Conservation (phyloP, 2,329 filamentous ascomycete species). For the Mariannaea elegans region DNA sequence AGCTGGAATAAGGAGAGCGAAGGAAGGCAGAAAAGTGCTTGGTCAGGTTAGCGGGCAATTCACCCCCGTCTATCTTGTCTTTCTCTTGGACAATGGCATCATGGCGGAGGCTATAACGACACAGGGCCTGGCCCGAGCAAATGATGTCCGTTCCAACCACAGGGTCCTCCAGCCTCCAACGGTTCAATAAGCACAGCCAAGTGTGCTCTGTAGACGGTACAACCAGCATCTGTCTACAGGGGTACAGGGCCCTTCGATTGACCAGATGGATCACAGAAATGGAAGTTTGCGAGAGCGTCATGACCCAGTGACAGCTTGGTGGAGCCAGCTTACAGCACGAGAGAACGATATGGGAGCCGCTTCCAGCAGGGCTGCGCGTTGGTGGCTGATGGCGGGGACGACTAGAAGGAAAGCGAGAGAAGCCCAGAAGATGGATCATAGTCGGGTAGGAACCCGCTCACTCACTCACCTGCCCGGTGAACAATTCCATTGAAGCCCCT, state of each 20-base stretch:
- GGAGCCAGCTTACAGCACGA: constrained; percentile 4
- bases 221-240: no score
- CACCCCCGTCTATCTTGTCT: not conserved
- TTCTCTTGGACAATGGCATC: constrained; percentile 13
- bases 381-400: constrained; percentile 31
- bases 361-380: not conserved
- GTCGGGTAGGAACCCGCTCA: constrained; percentile 16
- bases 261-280: not conserved
- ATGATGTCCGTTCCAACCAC: constrained; percentile 7
- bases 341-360: not conserved
- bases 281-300: no score
- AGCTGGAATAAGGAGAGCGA: not conserved
- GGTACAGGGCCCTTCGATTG: no score
- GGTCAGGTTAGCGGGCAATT: not conserved
- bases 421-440: constrained; percentile 10
- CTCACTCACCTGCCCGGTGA: constrained; percentile 22
- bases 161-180: no score
- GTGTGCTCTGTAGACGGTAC: not conserved
- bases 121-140: constrained; percentile 7
- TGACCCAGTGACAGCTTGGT: not conserved
- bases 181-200: not conserved
- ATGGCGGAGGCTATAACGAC: constrained; percentile 1
- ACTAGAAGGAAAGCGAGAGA: constrained; percentile 3
- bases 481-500: not conserved
- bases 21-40: not conserved